These are phyloP conservation scores for Neurospora pannonica DNA, from an alignment of 495 filamentous ascomycete genomes.

Conservation along the genomic window DNA sequence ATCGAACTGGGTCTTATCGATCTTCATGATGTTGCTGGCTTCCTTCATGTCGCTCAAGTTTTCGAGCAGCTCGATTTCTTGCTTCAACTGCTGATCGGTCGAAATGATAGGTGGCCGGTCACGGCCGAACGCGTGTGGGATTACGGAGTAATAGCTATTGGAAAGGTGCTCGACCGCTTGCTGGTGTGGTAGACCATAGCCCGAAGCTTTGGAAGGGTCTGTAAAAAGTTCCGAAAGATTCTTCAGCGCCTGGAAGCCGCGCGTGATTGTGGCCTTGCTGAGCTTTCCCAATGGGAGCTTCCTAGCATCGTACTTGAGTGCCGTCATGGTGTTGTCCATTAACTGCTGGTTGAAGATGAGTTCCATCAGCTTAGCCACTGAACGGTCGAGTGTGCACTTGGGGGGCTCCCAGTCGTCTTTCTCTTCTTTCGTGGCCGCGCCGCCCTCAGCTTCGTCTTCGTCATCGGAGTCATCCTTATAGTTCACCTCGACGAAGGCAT, in stretches of 20 bases:
- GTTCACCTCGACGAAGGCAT: conserved; percentile 62
- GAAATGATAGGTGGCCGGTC: conserved; percentile 58
- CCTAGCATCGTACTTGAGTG: conserved; percentile 63
- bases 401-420: conserved; percentile 25
- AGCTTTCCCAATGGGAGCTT: conserved; percentile 81
- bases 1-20: conserved; percentile 37
- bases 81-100: conserved; percentile 46
- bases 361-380: conserved; percentile 57
- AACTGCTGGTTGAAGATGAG: conserved; percentile 75
- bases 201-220: conserved; percentile 37
- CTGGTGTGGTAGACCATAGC: conserved; percentile 2
- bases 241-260: conserved; percentile 64
- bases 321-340: conserved; percentile 54
- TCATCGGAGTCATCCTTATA: conserved; percentile 59
- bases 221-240: conserved; percentile 57
- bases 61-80: conserved; percentile 68
- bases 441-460: conserved; percentile 42
- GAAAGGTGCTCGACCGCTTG: conserved; percentile 50
- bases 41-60: conserved; percentile 76
- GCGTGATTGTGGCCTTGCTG: conserved; percentile 60
- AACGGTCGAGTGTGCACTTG: conserved; percentile 46
- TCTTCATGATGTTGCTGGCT: conserved; percentile 66
- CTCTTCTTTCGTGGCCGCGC: conserved; percentile 19
- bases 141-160: conserved; percentile 69
- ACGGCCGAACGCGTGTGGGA: conserved; percentile 75